Evolutionary conservation across 192 early-diverging fungal genomes (phyloP).

Genomic region (Neocallimastix lanati): DNA sequence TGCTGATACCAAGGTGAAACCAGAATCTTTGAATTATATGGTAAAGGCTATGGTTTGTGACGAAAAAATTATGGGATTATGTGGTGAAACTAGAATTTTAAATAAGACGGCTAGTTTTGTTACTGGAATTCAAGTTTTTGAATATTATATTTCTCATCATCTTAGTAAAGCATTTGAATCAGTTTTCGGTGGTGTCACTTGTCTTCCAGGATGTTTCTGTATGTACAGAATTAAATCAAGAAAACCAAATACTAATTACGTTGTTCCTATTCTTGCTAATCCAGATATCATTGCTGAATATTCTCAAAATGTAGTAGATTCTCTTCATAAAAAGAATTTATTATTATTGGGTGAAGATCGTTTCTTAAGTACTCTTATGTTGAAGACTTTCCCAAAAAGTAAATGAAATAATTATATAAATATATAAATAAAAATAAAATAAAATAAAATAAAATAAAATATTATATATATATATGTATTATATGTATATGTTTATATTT

Average conservation of each 20-base stretch:
- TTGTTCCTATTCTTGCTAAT: conserved; percentile 68
- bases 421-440: too few species aligned
- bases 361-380: conserved; percentile 61
- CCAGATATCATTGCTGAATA: conserved; percentile 38
- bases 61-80: conserved; percentile 71
- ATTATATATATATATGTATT: too few species aligned
- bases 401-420: too few species aligned
- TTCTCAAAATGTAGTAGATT: conserved; percentile 25
- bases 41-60: conserved; percentile 74
- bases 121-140: conserved; percentile 85
- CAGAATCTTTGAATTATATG: conserved; percentile 54
- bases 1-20: conserved; percentile 62
- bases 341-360: conserved; percentile 68
- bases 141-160: conserved; percentile 97
- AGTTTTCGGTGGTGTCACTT: conserved; percentile 94
- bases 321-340: conserved; percentile 65
- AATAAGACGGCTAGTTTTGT: conserved; percentile 77
- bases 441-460: too few species aligned
- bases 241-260: conserved; percentile 20
- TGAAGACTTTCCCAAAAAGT: conserved; percentile 62
- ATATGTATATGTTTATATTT: too few species aligned
- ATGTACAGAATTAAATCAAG: conserved; percentile 85
- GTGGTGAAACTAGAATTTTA: conserved; percentile 88
- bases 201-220: conserved; percentile 86
- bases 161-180: conserved; percentile 87